Evolutionary conservation across 257 asterid genomes (phyloP).

Genomic region (Phtheirospermum japonicum): DNA sequence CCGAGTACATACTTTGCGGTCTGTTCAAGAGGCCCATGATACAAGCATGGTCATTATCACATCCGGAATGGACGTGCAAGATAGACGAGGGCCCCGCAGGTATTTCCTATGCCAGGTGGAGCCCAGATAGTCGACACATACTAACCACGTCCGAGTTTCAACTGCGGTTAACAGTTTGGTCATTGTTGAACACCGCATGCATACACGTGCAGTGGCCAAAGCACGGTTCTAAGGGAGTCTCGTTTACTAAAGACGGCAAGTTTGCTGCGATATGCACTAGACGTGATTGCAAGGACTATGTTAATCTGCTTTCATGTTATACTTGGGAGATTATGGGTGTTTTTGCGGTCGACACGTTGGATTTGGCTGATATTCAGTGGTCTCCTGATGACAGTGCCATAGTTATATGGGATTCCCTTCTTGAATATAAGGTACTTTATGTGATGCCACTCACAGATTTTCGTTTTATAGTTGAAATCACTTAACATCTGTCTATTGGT

Average conservation of each 20-base stretch:
- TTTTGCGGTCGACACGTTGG: slow-evolving; percentile 92
- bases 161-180: slow-evolving; percentile 90
- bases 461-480: slow-evolving; percentile 7
- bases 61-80: slow-evolving; percentile 99
- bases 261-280: slow-evolving; percentile 96
- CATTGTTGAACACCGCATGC: slow-evolving; percentile 90
- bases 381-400: slow-evolving; percentile 97
- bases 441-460: background rate
- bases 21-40: slow-evolving; percentile 87
- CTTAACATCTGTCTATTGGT: background rate
- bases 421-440: slow-evolving; percentile 80
- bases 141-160: slow-evolving; percentile 97
- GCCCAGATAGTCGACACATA: slow-evolving; percentile 99
- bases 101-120: slow-evolving; percentile 95
- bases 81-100: slow-evolving; percentile 98
- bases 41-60: slow-evolving; percentile 96
- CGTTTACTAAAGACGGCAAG: slow-evolving; percentile 94
- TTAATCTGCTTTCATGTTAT: slow-evolving; percentile 81
- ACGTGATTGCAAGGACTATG: slow-evolving; percentile 98
- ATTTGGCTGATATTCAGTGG: slow-evolving; percentile 96
- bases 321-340: slow-evolving; percentile 96
- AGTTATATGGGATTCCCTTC: slow-evolving; percentile 94
- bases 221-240: slow-evolving; percentile 93
- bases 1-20: slow-evolving; percentile 93
- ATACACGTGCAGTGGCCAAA: slow-evolving; percentile 95